Percentiles rank a stretch among this genome's conserved stretches.
Evolutionary conservation across 1,284 basidiomycete genomes (phyloP).

Genomic region (Omphalotus olearius): DNA sequence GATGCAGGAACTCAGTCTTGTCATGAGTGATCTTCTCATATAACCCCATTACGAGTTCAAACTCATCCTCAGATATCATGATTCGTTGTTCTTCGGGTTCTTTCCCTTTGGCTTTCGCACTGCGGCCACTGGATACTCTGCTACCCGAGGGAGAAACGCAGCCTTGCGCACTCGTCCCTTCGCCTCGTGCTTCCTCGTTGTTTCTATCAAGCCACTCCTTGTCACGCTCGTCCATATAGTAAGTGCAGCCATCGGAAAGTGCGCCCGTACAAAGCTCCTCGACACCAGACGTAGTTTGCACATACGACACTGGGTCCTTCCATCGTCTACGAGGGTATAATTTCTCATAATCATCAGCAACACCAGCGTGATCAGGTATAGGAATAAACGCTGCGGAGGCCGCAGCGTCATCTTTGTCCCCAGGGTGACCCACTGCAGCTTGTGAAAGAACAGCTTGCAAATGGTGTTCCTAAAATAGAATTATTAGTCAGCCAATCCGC

Average conservation of each 20-base stretch:
- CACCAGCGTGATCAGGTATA: slow-evolving; percentile 84
- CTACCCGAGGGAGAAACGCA: slow-evolving; percentile 52
- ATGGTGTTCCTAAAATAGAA: slow-evolving; percentile 78
- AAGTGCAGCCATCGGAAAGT: slow-evolving; percentile 70
- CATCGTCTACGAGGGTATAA: slow-evolving; percentile 70
- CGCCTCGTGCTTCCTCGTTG: slow-evolving; percentile 85
- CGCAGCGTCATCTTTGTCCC: slow-evolving; percentile 35
- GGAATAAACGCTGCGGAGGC: slow-evolving; percentile 79
- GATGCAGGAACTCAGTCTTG: slow-evolving; percentile 87
- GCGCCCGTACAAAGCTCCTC: slow-evolving; percentile 69
- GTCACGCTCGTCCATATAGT: slow-evolving; percentile 97
- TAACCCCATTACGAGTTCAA: slow-evolving; percentile 93
- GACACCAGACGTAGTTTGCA: slow-evolving; percentile 84
- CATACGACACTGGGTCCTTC: slow-evolving; percentile 77
- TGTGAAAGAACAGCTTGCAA: slow-evolving; percentile 83
- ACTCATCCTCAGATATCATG: slow-evolving; percentile 82
- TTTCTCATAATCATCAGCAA: slow-evolving; percentile 71
- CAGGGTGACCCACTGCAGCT: slow-evolving; percentile 52
- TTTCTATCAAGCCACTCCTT: slow-evolving; percentile 91
- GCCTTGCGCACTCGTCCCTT: slow-evolving; percentile 77
- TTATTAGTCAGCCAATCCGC: slow-evolving; percentile 60
- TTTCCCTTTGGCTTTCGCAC: slow-evolving; percentile 75
- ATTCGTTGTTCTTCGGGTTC: slow-evolving; percentile 67
- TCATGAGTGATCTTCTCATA: slow-evolving; percentile 93
- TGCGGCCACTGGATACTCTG: slow-evolving; percentile 50